Evolutionary conservation across 495 filamentous ascomycete genomes (phyloP).

Genomic region (Penicillium salamii): DNA sequence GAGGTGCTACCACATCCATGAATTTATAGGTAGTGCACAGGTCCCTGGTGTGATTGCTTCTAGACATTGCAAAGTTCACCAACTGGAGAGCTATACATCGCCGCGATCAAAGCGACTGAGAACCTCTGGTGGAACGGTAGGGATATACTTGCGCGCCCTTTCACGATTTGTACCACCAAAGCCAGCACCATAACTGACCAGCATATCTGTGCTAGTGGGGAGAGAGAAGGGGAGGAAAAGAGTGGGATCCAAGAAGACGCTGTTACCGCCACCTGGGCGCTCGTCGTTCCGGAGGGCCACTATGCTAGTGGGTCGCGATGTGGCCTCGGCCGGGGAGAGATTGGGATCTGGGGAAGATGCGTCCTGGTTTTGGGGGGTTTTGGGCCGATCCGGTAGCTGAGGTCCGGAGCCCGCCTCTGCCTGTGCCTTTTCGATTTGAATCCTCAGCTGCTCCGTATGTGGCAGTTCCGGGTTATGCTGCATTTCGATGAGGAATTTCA

Average conservation of each 20-base stretch:
- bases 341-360: constrained; percentile 22
- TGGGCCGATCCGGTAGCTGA: constrained; percentile 34
- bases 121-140: constrained; percentile 91
- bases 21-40: too few relatives aligned
- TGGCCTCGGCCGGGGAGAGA: constrained; percentile 26
- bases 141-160: constrained; percentile 92
- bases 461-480: constrained; percentile 60
- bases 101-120: constrained; percentile 79
- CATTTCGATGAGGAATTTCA: constrained; percentile 80
- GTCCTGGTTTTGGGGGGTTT: constrained; percentile 41
- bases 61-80: too few relatives aligned
- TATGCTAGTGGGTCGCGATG: constrained; percentile 22
- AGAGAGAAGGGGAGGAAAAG: constrained; percentile 92
- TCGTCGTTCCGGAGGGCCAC: constrained; percentile 23
- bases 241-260: constrained; percentile 77
- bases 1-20: too few relatives aligned
- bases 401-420: constrained; percentile 18
- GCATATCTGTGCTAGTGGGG: constrained; percentile 95
- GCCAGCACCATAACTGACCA: constrained; percentile 90
- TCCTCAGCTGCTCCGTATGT: constrained; percentile 33
- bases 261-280: constrained; percentile 40
- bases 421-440: constrained; percentile 31
- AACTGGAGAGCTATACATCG: constrained; percentile 9
- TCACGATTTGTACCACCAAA: constrained; percentile 91
- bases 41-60: too few relatives aligned